Base-by-base conservation (phyloP, 805 yeast species). In the Brettanomyces custersianus region DNA sequence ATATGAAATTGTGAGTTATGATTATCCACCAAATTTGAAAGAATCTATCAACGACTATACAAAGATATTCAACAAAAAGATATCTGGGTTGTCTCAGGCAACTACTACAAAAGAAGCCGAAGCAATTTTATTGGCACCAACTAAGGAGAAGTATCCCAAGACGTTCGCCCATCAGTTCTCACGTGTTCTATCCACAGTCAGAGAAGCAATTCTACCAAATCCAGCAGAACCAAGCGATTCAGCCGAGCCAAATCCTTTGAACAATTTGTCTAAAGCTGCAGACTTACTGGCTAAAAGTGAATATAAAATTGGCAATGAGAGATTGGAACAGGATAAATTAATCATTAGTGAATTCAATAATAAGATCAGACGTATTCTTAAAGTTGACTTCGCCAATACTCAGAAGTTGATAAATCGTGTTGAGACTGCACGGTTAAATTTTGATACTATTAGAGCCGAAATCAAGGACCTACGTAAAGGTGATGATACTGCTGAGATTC, bases 1-100 rank as follows among this genome's bases (percentile, higher is more conserved):
- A 29, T 83, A 74, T 51, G 85, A 72, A 49, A 74, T 80, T 42
- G 81, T 80, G 46, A 72, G 82, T 33, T 83, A 83, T 54, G 94
- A 83, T 54, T 82, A 80, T 49, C 94, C 94, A 19, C 90, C 92
- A 36, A 80, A 80, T 54, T 57, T 82, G 43, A 69, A 70, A 42
- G 90, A 83, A 46, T 74, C 82, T 31, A 64, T 75, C 18, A 62
- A 63, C 33, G 79, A 80, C 46, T 74, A 80, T 50, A 74, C 80
- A 25, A 71, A 73, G 46, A 59, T 75, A 4, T 54, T 78, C 32
- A 65, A 68, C 29, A 72, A 62, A 48, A 77, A 74, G 53, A 70
- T 77, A 43, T 64, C 63, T 35, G 79, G 76, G 36, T 66, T 78
- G 48, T 72, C 76, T 40, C 72, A 65, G 47, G 84, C 80, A n/a